phyloP scores from a whole-genome alignment of 2,329 filamentous ascomycete species.

The Phoma sp. region DNA sequence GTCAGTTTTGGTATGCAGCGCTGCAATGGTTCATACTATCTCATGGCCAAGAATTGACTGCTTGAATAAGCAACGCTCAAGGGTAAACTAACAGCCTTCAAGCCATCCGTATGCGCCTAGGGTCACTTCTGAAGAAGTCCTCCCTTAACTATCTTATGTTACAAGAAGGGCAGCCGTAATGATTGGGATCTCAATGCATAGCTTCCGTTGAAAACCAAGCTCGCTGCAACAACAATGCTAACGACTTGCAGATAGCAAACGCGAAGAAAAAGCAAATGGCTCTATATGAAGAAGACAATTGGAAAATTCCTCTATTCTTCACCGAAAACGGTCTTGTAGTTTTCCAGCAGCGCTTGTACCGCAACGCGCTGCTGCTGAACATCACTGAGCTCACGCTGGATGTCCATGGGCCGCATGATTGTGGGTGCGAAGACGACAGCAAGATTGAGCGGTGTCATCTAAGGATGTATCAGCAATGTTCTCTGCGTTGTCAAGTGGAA shows the following conservation, averaged over 20 bases:
- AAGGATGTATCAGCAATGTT: constrained; percentile 20
- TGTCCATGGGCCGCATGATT: constrained; percentile 88
- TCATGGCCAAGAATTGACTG: background rate
- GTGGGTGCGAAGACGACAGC: constrained; percentile 98
- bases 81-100: constrained; percentile 33
- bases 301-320: constrained; percentile 32
- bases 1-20: background rate
- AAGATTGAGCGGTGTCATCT: constrained; percentile 96
- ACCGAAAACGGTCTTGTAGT: constrained; percentile 79
- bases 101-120: constrained; percentile 18
- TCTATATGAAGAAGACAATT: background rate
- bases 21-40: constrained; percentile 9
- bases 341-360: constrained; percentile 91
- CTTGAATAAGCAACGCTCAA: constrained; percentile 23
- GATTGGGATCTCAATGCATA: constrained; percentile 1
- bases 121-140: background rate
- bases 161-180: constrained; percentile 14
- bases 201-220: background rate
- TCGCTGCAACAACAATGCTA: constrained; percentile 9
- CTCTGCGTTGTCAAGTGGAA: background rate
- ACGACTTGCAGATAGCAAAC: constrained; percentile 1
- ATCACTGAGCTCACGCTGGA: constrained; percentile 94
- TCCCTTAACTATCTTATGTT: constrained; percentile 18
- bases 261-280: constrained; percentile 3
- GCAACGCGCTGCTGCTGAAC: constrained; percentile 92